Percentiles rank a stretch among this genome's conserved stretches.
Evolutionary conservation across 2,329 filamentous ascomycete genomes (phyloP).

Genomic region (Conoideocrella luteorostrata): DNA sequence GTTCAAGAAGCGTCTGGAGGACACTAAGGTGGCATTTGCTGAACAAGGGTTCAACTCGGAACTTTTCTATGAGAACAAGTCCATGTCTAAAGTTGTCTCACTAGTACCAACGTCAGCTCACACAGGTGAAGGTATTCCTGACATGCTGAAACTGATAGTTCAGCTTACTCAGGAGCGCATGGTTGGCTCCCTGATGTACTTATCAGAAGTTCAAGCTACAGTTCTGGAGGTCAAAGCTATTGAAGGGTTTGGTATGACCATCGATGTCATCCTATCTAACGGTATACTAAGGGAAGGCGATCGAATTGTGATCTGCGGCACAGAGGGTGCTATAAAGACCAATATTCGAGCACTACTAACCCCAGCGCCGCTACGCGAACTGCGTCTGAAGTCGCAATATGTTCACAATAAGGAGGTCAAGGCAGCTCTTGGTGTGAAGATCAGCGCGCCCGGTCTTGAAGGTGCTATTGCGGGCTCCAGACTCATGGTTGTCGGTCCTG

Average conservation of each 20-base stretch:
- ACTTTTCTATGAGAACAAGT: slow-evolving; percentile 96
- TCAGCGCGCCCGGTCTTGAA: slow-evolving; percentile 91
- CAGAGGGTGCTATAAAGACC: slow-evolving; percentile 91
- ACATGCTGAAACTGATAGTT: slow-evolving; percentile 94
- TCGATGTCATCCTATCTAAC: slow-evolving; percentile 94
- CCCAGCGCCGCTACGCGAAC: slow-evolving; percentile 84
- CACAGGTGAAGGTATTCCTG: slow-evolving; percentile 97
- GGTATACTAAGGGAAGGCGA: slow-evolving; percentile 92
- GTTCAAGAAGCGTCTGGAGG: slow-evolving; percentile 81
- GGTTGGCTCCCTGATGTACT: slow-evolving; percentile 95
- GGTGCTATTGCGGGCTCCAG: slow-evolving; percentile 94
- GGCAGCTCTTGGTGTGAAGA: slow-evolving; percentile 97
- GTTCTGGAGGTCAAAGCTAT: slow-evolving; percentile 99
- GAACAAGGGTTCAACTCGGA: slow-evolving; percentile 98
- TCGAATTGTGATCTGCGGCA: slow-evolving; percentile 88
- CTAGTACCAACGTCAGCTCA: slow-evolving; percentile 94
- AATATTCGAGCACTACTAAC: slow-evolving; percentile 93
- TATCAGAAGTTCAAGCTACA: slow-evolving; percentile 94
- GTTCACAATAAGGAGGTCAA: slow-evolving; percentile 99
- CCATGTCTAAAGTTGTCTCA: slow-evolving; percentile 90
- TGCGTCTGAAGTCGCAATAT: slow-evolving; percentile 92
- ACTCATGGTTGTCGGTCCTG: slow-evolving; percentile 85
- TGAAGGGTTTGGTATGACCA: slow-evolving; percentile 96
- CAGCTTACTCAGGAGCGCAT: slow-evolving; percentile 94
- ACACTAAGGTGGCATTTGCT: slow-evolving; percentile 88